A percentile compares a stretch with the other conserved stretches of the same genome.
Conservation (phyloP, 768 basidiomycete species). For the Trametes elegans region DNA sequence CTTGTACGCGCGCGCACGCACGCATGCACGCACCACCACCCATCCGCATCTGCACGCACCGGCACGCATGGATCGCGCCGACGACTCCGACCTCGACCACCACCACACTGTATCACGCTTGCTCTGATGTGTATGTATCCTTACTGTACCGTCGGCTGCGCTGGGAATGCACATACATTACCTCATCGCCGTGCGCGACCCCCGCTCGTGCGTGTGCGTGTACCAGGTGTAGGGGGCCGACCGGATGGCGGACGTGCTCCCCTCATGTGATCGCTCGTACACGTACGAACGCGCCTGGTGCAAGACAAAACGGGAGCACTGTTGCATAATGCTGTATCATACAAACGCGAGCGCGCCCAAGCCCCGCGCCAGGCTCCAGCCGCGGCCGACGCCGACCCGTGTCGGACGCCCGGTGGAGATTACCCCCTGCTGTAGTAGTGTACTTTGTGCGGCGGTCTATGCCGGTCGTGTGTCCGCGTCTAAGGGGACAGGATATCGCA, state of each 20-base stretch:
- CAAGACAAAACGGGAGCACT: not conserved
- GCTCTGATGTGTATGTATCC: conserved; percentile 14
- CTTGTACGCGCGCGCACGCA: not conserved
- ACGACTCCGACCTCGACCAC: too few relatives aligned
- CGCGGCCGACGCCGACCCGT: too few relatives aligned
- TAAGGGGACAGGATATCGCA: not conserved
- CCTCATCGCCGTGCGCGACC: not conserved
- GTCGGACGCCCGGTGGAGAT: not conserved
- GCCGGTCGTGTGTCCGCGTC: not conserved
- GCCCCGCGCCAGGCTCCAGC: not conserved
- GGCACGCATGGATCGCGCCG: not conserved
- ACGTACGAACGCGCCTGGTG: too few relatives aligned
- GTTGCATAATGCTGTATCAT: not conserved
- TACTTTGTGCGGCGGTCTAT: not conserved
- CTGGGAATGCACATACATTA: not conserved
- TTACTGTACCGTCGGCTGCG: conserved; percentile 5
- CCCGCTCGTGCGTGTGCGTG: not conserved
- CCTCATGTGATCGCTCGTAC: too few relatives aligned
- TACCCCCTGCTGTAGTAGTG: conserved; percentile 5
- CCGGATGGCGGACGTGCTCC: not conserved
- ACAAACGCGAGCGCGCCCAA: not conserved
- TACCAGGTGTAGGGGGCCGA: not conserved
- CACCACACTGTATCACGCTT: conserved; percentile 5
- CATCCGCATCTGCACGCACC: too few relatives aligned
- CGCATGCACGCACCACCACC: not conserved